A percentile compares a stretch with the other conserved stretches of the same genome.
Conservation (phyloP, 306 rosid species). For the Vigna unguiculata region DNA sequence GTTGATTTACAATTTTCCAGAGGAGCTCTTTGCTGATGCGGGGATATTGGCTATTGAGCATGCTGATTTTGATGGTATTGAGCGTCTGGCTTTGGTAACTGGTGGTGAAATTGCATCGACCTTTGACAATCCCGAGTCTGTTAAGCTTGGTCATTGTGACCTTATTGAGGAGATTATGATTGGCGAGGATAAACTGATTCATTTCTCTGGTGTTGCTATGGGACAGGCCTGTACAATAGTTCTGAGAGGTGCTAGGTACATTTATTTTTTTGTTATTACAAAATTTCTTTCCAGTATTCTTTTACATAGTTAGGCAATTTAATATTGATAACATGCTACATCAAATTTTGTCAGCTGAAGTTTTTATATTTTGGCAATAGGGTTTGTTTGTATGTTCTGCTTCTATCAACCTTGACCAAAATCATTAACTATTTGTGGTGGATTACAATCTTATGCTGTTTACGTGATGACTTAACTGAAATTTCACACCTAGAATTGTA, state of each 20-base stretch:
- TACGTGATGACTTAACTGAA: background rate
- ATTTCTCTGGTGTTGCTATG: conserved; percentile 94
- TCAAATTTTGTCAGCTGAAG: background rate
- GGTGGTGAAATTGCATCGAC: conserved; percentile 98
- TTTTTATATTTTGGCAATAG: background rate
- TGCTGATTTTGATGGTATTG: conserved; percentile 99
- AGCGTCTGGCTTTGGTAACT: conserved; percentile 88
- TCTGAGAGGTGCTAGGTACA: conserved; percentile 93
- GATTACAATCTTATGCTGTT: background rate
- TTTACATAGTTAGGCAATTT: conserved; percentile 13
- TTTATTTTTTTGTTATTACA: background rate
- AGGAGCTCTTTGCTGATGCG: conserved; percentile 96
- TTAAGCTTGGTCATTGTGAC: conserved; percentile 89
- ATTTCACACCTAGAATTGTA: background rate
- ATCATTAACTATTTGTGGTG: conserved; percentile 1
- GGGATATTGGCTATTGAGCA: conserved; percentile 98
- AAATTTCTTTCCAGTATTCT: conserved; percentile 6
- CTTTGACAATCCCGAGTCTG: conserved; percentile 96
- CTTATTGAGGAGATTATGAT: conserved; percentile 97
- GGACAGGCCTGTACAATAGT: conserved; percentile 97
- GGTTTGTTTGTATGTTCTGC: conserved; percentile 6
- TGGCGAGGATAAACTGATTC: conserved; percentile 94
- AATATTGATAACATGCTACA: conserved; percentile 3
- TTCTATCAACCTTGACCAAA: background rate
- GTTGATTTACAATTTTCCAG: conserved; percentile 95